Evolutionary conservation across 2,329 filamentous ascomycete genomes (phyloP), one percentile per base, ranked within the genome.

Genomic region (Botryotinia convoluta): DNA sequence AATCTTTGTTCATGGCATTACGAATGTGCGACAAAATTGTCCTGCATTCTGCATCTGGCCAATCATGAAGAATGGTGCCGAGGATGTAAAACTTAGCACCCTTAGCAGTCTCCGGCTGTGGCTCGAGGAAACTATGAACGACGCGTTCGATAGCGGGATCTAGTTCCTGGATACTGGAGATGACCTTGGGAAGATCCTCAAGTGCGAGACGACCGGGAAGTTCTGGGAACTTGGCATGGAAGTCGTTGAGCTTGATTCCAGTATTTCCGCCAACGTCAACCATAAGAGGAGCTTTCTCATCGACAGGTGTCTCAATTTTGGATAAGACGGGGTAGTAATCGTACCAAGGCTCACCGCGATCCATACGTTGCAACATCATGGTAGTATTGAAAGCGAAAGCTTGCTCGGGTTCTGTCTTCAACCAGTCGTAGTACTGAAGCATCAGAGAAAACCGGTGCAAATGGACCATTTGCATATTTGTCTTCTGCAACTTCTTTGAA

Each of bases 21-120:
- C 73, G 74, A 37, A 82, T 73, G n/a, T 76, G 74, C 0, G 18
- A 44, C 2, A 85, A 73, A 44, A 84, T 84, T 26, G 75, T 60
- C 7, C 74, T 32, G 0, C 80, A 79, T 29, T 80, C 76, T 16
- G 76, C 76, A 68, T 85, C 81, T 0, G 81, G 78, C 82, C 82
- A 85, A 73, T 85, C 83, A 57, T 85, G 83, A 16, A 85, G 78
- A 26, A 85, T 77, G 1, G 75, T 78, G 54, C 80, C 77, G 16
- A 82, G 75, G 74, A 79, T 82, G 71, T 83, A 83, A 2, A 78
- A 78, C 4, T 80, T 79, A 35, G 79, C 81, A 3, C 76, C 68
- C 39, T 77, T 76, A 9, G 81, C 74, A 51, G 37, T 51, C 1
- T 54, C 29, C 0, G 81, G 81, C 67, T 83, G 80, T 0, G 78